phyloP scores from a whole-genome alignment of 2,329 filamentous ascomycete genomes.

The Exutisphaerella laricina region DNA sequence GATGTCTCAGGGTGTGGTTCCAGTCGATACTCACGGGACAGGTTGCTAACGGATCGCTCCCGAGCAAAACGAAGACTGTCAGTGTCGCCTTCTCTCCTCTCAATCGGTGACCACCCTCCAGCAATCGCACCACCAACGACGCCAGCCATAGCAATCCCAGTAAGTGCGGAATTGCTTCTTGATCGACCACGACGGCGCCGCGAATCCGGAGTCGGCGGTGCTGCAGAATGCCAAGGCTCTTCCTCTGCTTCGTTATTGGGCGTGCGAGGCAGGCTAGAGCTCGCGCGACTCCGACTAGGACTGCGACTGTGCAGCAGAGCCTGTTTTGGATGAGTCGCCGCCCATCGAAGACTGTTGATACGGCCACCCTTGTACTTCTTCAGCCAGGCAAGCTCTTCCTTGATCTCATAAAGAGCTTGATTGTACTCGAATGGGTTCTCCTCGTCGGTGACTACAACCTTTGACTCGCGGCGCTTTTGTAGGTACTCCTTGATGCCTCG shows the following conservation, averaged over 20 bases:
- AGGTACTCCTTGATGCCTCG: conserved; percentile 35
- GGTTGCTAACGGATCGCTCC: conserved; percentile 28
- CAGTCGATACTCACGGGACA: conserved; percentile 35
- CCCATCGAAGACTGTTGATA: conserved; percentile 74
- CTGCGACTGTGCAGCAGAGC: conserved; percentile 59
- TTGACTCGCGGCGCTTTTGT: conserved; percentile 37
- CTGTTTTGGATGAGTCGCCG: conserved; percentile 68
- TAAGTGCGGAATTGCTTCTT: conserved; percentile 66
- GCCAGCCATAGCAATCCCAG: conserved; percentile 75
- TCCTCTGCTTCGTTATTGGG: conserved; percentile 53
- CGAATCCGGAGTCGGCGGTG: conserved; percentile 50
- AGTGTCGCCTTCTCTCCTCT: conserved; percentile 42
- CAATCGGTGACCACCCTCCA: conserved; percentile 65
- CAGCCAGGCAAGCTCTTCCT: conserved; percentile 74
- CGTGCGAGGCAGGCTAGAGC: conserved; percentile 59
- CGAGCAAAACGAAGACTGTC: conserved; percentile 22
- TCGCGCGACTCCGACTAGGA: conserved; percentile 56
- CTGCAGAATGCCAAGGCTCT: conserved; percentile 36
- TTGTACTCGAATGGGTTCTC: conserved; percentile 54
- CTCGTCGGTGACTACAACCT: conserved; percentile 40
- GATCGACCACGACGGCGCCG: conserved; percentile 56
- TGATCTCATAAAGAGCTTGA: conserved; percentile 65
- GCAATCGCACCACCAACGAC: conserved; percentile 72
- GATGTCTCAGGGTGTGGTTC: conserved; percentile 48
- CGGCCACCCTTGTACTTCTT: conserved; percentile 76